Base-by-base conservation (phyloP, 176 grass and related monocot genomes). In the Triticum monococcum region DNA sequence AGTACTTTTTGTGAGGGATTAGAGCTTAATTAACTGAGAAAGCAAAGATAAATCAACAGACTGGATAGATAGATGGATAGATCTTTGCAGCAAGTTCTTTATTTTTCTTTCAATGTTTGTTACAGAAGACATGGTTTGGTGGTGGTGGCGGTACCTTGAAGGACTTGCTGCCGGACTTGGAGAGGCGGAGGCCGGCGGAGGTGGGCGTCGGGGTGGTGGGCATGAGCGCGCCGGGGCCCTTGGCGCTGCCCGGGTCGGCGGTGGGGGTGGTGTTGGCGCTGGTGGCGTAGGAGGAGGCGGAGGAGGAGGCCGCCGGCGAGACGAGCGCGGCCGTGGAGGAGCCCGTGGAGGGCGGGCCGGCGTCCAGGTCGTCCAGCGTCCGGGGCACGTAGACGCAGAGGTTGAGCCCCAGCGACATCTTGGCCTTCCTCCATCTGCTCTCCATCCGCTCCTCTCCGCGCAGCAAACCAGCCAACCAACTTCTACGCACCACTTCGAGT, bases 351-450 rank as follows among this genome's bases (percentile, higher is more conserved):
- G 59, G 85, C 78, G 86, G 74, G 91, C 74, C 73, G 72, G 41
- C 73, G 73, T 72, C 78, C 89, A 33, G 60, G 76, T 89, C 88
- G 79, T 94, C 92, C 40, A 97, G 77, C 64, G 88, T 88, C 31
- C 90, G 89, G 3, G 92, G 94, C 23, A 97, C 88, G 81, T 97
- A 97, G 37, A 97, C 94, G 88, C 94, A 97, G 50, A 97, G 86
- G 84, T 97, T 97, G 72, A 97, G 84, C 61, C 94, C 92, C 60
- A 97, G 89, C 11, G 94, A 91, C 63, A 94, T 89, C 92, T 97
- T 97, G 64, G 94, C 94, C 82, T 94, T 97, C 78, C 94, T 91
- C 94, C 92, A 97, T 88, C 92, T 88, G 85, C 94, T 97, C 74
- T 89, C 94, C 94, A 94, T 93, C 45, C 20, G 64, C 25, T 18